Evolutionary conservation across 331 rosid genomes (phyloP).

Genomic region (Malus hybrid): DNA sequence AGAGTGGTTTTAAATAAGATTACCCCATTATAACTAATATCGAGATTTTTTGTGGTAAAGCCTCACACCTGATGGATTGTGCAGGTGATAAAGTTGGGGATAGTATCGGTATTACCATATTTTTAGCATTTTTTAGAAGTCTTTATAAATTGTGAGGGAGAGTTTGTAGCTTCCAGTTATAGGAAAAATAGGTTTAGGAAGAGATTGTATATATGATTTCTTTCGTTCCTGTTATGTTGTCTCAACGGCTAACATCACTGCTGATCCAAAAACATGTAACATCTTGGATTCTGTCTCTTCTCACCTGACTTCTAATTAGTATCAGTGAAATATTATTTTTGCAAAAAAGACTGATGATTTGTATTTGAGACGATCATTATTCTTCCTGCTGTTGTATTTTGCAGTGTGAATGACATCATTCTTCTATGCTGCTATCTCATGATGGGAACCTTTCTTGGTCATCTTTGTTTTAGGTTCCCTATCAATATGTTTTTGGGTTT

Average conservation of each 20-base stretch:
- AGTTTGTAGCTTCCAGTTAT: conserved; percentile 11
- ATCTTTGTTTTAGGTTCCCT: background rate
- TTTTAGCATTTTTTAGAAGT: conserved; percentile 2
- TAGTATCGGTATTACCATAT: conserved; percentile 14
- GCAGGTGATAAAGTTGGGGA: too few species aligned
- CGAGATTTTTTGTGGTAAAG: too few species aligned
- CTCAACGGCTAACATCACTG: background rate
- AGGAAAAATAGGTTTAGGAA: conserved; percentile 16
- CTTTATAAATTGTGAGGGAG: conserved; percentile 8
- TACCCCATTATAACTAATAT: too few species aligned
- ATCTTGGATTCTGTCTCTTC: background rate
- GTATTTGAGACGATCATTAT: background rate
- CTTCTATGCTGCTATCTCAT: background rate
- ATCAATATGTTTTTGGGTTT: background rate
- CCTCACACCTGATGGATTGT: too few species aligned
- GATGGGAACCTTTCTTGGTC: background rate
- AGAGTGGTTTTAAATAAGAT: too few species aligned
- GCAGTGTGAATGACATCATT: background rate
- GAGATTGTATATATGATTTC: conserved; percentile 16
- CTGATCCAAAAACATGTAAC: background rate
- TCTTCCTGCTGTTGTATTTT: background rate
- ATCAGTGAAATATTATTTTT: background rate
- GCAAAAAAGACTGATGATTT: background rate
- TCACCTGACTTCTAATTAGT: background rate
- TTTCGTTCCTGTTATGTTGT: conserved; percentile 6